Conservation (phyloP, 768 basidiomycete genomes). For the Polyporus arcularius region DNA sequence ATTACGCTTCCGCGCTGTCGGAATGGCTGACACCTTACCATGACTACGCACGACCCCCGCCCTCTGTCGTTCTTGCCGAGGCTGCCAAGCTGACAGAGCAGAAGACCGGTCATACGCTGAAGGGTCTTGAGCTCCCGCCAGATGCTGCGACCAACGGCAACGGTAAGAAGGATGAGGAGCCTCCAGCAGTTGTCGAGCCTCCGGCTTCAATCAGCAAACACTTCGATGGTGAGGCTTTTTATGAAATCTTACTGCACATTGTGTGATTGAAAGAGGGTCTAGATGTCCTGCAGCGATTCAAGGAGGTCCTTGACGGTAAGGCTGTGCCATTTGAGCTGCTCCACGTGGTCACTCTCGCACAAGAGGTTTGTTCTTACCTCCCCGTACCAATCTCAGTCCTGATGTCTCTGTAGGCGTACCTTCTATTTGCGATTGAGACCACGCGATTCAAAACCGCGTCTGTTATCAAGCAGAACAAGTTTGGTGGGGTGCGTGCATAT, state of each 20-base stretch:
- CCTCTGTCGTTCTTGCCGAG: conserved; percentile 70
- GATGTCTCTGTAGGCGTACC: conserved; percentile 54
- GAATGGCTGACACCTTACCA: conserved; percentile 82
- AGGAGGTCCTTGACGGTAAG: conserved; percentile 39
- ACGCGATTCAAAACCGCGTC: conserved; percentile 72
- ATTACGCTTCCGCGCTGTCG: conserved; percentile 62
- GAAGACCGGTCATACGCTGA: conserved; percentile 68
- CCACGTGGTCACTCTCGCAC: conserved; percentile 70
- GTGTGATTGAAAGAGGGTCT: neutral
- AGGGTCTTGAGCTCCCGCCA: conserved; percentile 55
- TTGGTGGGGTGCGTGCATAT: conserved; percentile 52
- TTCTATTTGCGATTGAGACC: conserved; percentile 70
- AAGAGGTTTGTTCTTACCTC: conserved; percentile 55
- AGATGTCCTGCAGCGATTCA: conserved; percentile 62
- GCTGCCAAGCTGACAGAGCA: conserved; percentile 71
- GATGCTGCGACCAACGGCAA: conserved; percentile 44
- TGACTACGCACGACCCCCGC: conserved; percentile 69
- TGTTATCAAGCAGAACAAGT: conserved; percentile 71
- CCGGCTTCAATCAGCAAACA: conserved; percentile 54
- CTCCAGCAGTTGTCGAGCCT: conserved; percentile 62
- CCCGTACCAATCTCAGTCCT: neutral
- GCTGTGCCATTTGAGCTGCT: conserved; percentile 56
- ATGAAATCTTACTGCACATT: neutral
- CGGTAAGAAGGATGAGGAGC: conserved; percentile 71
- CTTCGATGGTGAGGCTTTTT: conserved; percentile 56